phyloP scores from a whole-genome alignment of 2,329 filamentous ascomycete species.

The Aschersonia sp. region DNA sequence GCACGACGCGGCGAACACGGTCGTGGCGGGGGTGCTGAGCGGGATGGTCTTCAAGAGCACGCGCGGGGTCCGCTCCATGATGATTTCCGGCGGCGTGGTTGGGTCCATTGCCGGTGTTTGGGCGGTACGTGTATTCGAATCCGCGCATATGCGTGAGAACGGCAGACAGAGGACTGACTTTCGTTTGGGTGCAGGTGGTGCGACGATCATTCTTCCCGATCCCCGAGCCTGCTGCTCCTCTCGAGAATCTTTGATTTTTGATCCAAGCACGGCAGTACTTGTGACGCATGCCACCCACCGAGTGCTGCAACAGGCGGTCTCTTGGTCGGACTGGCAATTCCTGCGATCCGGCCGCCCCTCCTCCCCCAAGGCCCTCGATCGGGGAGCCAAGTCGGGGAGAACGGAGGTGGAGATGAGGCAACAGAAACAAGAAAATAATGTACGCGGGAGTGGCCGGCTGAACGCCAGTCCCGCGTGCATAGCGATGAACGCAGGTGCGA shows the following conservation, averaged over 20 bases:
- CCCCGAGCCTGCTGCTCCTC: slow-evolving; percentile 13
- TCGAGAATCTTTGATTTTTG: slow-evolving; percentile 13
- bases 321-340: no score
- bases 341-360: no score
- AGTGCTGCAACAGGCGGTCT: no score
- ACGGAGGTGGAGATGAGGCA: no score
- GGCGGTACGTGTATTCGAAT: slow-evolving; percentile 53
- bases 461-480: no score
- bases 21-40: slow-evolving; percentile 71
- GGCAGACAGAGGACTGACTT: not conserved
- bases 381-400: no score
- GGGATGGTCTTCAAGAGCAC: slow-evolving; percentile 97
- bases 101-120: slow-evolving; percentile 73
- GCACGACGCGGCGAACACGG: slow-evolving; percentile 81
- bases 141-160: not conserved
- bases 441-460: no score
- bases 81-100: slow-evolving; percentile 85
- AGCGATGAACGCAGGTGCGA: no score
- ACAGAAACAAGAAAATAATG: no score
- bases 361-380: no score
- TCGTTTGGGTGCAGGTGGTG: slow-evolving; percentile 14
- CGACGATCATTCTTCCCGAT: slow-evolving; percentile 28
- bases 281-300: no score
- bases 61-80: slow-evolving; percentile 75
- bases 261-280: not conserved